Evolutionary conservation across 2,329 filamentous ascomycete species (phyloP).

Genomic region (Nannizziopsis barbatae): DNA sequence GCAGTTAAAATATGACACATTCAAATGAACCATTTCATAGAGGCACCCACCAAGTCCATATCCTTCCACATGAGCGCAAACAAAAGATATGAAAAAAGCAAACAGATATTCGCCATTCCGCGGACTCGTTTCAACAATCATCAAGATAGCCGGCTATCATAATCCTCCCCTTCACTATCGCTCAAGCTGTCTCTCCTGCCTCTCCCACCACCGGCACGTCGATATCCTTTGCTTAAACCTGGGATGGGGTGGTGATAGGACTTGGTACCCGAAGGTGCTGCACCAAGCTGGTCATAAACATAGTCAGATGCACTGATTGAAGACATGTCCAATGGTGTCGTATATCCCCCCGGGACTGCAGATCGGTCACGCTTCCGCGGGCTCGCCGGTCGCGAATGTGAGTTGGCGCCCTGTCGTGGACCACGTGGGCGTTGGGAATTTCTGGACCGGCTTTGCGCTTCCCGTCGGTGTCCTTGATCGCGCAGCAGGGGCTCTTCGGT

Average conservation of each 20-base stretch:
- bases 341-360: constrained; percentile 32
- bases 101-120: too few relatives aligned
- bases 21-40: too few relatives aligned
- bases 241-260: constrained; percentile 49
- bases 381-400: constrained; percentile 26
- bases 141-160: constrained; percentile 21
- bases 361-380: constrained; percentile 29
- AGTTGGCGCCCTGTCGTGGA: constrained; percentile 15
- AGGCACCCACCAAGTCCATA: too few relatives aligned
- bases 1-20: too few relatives aligned
- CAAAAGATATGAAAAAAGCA: too few relatives aligned
- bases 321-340: constrained; percentile 36
- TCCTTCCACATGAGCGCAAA: too few relatives aligned
- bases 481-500: constrained; percentile 26
- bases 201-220: constrained; percentile 28
- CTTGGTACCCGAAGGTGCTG: constrained; percentile 38
- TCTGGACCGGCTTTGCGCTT: constrained; percentile 7
- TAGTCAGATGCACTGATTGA: constrained; percentile 31
- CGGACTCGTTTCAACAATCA: not conserved
- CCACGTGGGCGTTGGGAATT: constrained; percentile 14
- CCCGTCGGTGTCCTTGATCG: constrained; percentile 5
- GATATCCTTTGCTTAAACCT: constrained; percentile 39
- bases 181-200: constrained; percentile 44
- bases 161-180: constrained; percentile 39
- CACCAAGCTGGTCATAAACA: constrained; percentile 32